phyloP scores from a whole-genome alignment of 768 basidiomycete species.

The Rubroboletus satanas region DNA sequence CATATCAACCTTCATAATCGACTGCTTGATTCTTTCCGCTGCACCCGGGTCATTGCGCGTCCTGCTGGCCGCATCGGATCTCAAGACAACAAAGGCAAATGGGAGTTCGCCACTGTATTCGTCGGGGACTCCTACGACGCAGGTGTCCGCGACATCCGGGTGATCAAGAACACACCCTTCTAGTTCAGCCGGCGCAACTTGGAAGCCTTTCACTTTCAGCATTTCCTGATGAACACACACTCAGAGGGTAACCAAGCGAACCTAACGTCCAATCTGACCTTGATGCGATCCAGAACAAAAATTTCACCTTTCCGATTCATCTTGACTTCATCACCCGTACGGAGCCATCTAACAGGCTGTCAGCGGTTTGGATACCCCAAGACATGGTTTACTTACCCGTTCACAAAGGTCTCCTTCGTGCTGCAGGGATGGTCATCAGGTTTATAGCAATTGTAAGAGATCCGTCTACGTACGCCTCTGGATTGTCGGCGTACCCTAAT shows the following conservation, averaged over 20 bases:
- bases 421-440: slow-evolving; percentile 32
- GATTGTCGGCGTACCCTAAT: slow-evolving; percentile 54
- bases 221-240: slow-evolving; percentile 48
- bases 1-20: slow-evolving; percentile 51
- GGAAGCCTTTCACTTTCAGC: slow-evolving; percentile 57
- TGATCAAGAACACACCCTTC: slow-evolving; percentile 63
- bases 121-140: slow-evolving; percentile 65
- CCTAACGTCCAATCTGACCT: slow-evolving; percentile 38
- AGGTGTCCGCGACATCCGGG: slow-evolving; percentile 55
- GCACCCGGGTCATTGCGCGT: slow-evolving; percentile 31
- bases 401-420: slow-evolving; percentile 59
- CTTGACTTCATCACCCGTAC: slow-evolving; percentile 67
- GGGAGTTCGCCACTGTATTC: slow-evolving; percentile 77
- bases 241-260: background rate
- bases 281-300: slow-evolving; percentile 69
- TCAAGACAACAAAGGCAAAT: slow-evolving; percentile 62
- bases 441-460: background rate
- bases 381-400: slow-evolving; percentile 32
- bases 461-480: slow-evolving; percentile 47
- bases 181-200: slow-evolving; percentile 64
- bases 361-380: background rate
- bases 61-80: slow-evolving; percentile 36
- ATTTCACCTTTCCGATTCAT: slow-evolving; percentile 60
- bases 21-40: slow-evolving; percentile 34
- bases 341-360: slow-evolving; percentile 49